Evolutionary conservation across 2,329 filamentous ascomycete species (phyloP).

Genomic region (Aspergillus fumigatus): DNA sequence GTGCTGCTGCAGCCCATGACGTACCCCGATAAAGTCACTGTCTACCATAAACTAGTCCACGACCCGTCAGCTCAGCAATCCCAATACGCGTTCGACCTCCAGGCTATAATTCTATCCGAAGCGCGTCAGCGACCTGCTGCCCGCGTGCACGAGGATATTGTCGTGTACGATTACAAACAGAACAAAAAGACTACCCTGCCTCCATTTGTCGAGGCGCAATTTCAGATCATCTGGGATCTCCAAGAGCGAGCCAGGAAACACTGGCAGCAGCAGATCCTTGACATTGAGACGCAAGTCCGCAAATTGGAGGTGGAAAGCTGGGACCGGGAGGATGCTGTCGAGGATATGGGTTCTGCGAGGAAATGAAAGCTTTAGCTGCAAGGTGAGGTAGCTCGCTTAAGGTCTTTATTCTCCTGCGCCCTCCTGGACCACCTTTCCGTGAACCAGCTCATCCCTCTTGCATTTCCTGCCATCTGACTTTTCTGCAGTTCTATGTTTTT

Average conservation of each 20-base stretch:
- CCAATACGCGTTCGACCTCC: constrained; percentile 40
- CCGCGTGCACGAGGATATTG: constrained; percentile 70
- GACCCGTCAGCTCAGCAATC: constrained; percentile 41
- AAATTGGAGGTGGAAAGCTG: constrained; percentile 68
- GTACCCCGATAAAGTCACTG: constrained; percentile 76
- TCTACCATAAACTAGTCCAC: constrained; percentile 70
- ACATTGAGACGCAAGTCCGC: constrained; percentile 56
- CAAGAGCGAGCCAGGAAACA: constrained; percentile 57
- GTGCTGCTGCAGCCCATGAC: constrained; percentile 63
- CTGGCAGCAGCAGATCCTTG: constrained; percentile 51
- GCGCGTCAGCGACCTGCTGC: constrained; percentile 67
- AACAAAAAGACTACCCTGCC: constrained; percentile 54
- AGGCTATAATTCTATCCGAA: constrained; percentile 69
- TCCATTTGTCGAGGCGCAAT: constrained; percentile 58
- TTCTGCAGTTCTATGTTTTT: neutral
- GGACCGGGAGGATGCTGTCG: constrained; percentile 66
- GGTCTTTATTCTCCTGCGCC: neutral
- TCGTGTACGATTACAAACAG: constrained; percentile 68
- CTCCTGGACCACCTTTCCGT: too few relatives aligned
- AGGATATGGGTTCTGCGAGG: constrained; percentile 56
- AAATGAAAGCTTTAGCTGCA: neutral
- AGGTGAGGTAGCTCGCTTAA: neutral
- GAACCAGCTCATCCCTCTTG: too few relatives aligned
- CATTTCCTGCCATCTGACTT: too few relatives aligned
- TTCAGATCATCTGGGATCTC: constrained; percentile 54